Base-by-base conservation (phyloP, 1,284 basidiomycete species). In the Marasmius oreades region DNA sequence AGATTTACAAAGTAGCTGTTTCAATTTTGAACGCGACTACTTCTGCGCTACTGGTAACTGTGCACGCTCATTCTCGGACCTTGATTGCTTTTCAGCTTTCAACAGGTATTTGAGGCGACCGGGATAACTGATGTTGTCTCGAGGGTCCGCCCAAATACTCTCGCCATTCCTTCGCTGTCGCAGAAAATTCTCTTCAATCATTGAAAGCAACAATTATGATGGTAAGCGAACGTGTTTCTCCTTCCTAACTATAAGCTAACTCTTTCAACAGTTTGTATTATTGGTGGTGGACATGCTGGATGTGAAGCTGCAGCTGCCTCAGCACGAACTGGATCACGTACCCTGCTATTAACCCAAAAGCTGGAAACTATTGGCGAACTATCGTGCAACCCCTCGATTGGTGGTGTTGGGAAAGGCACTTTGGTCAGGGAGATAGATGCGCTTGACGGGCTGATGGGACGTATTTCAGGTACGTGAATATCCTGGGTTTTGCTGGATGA, bases 271-370 rank as follows among this genome's bases (percentile, higher is more conserved):
- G 92, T 94, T 0, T 89, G 92, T 62, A 79, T 95, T 28, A 90
- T 95, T 61, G 93, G 93, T n/a, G 93, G 89, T 6, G 93, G 93
- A 1, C 93, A 95, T 75, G 93, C 93, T 28, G 93, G 93, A 1
- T 92, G 90, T 63, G 93, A 96, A 70, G 93, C 93, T 1, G 93
- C 93, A 0, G 84, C 92, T 10, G 93, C 87, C 2, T 82, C 93
- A 10, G 92, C 93, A 2, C 77, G 93, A 33, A 84, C 87, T 0
- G 92, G 93, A 1, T 91, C 92, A 1, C 76, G 80, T 58, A 95
- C 93, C 0, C 63, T 93, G 2, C 77, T 96, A 3, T 70, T 96
- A 53, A 95, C 93, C 0, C 91, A 93, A 64, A 86, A 81, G 55
- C 68, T 89, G 20, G 84, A 88, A 52, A 93, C 86, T 1, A 82